Base-by-base conservation (phyloP, 2,329 filamentous ascomycete genomes). In the Fusarium sp. region DNA sequence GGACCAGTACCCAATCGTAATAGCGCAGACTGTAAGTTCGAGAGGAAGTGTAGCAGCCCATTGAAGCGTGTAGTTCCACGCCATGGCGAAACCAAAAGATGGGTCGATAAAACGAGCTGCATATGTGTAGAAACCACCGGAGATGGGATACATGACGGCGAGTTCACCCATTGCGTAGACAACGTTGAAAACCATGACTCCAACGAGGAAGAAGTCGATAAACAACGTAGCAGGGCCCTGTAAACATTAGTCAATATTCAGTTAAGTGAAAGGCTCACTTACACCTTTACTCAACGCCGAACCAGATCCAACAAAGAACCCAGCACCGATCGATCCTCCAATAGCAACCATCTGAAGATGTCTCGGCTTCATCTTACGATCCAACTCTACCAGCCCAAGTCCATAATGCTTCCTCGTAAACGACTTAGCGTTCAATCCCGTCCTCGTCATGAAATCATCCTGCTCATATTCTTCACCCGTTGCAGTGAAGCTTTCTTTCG, bases 291-390 rank as follows among this genome's bases (percentile, higher is more conserved):
- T 77, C 36, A 90, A 82, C 42, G 89, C 88, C 73, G 81, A 79
- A 71, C 89, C 89, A 56, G 88, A 89, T 75, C 88, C 88, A 77
- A 90, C 89, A 80, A 90, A 90, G 83, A 90, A 89, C 80, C 89
- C 89, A 78, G 89, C 88, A 79, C 89, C 89, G 67, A 90, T 90
- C 41, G 88, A 89, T 56, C 88, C 89, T 78, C 88, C 88, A 64
- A 90, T 89, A 75, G 88, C 87, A 81, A 90, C 90, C 88, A 90
- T 90, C 81, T 90, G 87, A 74, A 90, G 81, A 81, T 90, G 89
- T 72, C 89, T 86, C 22, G 84, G 83, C 83, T 88, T 87, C 84
- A 90, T 88, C 75, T 82, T 80, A 30, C 83, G 82, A 71, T 86
- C 83, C 51, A 87, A 78, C 75, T 85, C 77, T 13, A 78, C 64